Percentiles rank a stretch among this genome's conserved stretches.
phyloP scores from a whole-genome alignment of 1,284 basidiomycete genomes.

The Sporisorium graminicola region DNA sequence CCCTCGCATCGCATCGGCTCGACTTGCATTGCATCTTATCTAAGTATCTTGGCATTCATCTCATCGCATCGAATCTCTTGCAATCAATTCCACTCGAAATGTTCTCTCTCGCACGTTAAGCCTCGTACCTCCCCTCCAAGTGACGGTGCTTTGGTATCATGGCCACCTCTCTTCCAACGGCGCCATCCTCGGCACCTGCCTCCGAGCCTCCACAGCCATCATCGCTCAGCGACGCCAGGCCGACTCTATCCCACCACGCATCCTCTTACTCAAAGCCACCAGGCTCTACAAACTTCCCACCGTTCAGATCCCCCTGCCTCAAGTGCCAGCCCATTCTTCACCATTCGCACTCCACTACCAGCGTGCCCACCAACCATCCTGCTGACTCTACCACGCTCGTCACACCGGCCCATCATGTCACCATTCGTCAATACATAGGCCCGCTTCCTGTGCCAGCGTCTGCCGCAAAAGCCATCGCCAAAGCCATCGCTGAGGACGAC shows the following conservation, averaged over 20 bases:
- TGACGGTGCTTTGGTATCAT: conserved; percentile 4
- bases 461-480: conserved; percentile 39
- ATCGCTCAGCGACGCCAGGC: background rate
- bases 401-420: conserved; percentile 27
- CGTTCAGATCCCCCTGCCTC: conserved; percentile 22
- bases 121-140: background rate
- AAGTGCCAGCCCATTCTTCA: conserved; percentile 36
- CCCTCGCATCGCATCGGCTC: background rate
- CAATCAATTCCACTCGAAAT: background rate
- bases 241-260: conserved; percentile 7
- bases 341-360: conserved; percentile 24
- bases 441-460: conserved; percentile 41
- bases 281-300: conserved; percentile 23
- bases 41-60: background rate
- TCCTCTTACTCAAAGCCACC: conserved; percentile 4
- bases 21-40: background rate
- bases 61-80: background rate
- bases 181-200: background rate
- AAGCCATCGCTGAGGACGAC: conserved; percentile 43
- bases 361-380: conserved; percentile 14
- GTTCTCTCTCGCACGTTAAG: background rate
- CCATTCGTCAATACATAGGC: conserved; percentile 46
- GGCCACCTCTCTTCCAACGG: conserved; percentile 6
- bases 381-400: conserved; percentile 18
- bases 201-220: conserved; percentile 20